Conservation (phyloP, 2,329 filamentous ascomycete species). For the Aspergillus fumigatiaffinis region DNA sequence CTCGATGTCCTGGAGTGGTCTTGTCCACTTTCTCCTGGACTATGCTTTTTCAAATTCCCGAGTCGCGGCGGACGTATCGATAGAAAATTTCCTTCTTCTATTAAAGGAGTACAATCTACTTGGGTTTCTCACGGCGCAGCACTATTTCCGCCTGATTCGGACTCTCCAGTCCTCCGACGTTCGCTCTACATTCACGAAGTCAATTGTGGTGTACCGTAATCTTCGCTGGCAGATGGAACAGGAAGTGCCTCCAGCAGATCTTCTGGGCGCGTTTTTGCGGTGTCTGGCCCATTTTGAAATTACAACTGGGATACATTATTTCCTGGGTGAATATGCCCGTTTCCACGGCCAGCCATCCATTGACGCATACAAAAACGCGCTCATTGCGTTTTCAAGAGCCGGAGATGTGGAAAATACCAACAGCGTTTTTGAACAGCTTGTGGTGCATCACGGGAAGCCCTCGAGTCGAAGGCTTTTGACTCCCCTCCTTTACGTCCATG, state of each 20-base stretch:
- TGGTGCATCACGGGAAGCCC: constrained; percentile 35
- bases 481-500: constrained; percentile 68
- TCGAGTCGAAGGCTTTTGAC: constrained; percentile 31
- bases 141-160: constrained; percentile 29
- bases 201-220: constrained; percentile 40
- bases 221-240: constrained; percentile 32
- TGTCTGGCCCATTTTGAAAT: constrained; percentile 27
- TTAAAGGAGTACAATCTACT: constrained; percentile 22
- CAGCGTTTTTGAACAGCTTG: constrained; percentile 42
- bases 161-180: constrained; percentile 25
- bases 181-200: constrained; percentile 24
- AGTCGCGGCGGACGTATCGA: constrained; percentile 23
- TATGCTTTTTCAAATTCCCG: constrained; percentile 23
- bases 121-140: constrained; percentile 17
- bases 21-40: constrained; percentile 24
- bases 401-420: constrained; percentile 46
- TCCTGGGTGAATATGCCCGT: constrained; percentile 39
- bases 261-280: constrained; percentile 25
- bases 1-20: constrained; percentile 1
- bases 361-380: constrained; percentile 31
- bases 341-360: constrained; percentile 31
- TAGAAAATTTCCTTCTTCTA: constrained; percentile 29
- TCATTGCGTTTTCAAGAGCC: constrained; percentile 43
- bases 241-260: constrained; percentile 13
- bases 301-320: constrained; percentile 34